These are phyloP conservation scores for Centrapalus pauciflorus DNA, from an alignment of 129 eudicot genomes.

Conservation along the genomic window DNA sequence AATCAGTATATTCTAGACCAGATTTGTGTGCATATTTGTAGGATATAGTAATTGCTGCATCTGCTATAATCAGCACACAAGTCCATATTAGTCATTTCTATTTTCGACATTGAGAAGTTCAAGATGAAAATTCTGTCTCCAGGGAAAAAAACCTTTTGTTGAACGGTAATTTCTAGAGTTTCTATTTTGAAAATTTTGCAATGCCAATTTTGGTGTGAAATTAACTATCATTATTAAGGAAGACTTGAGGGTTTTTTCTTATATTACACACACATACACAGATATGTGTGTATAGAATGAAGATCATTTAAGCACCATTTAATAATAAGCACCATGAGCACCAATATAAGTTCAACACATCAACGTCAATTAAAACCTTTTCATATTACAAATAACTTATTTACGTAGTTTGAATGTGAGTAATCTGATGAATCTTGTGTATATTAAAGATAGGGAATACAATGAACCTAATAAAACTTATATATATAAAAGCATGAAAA, in stretches of 20 bases:
- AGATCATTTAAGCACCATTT: too few species aligned
- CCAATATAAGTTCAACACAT: too few species aligned
- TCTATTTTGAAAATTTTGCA: neutral
- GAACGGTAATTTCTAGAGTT: neutral
- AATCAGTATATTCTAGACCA: neutral
- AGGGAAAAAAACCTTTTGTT: neutral
- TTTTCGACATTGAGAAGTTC: neutral
- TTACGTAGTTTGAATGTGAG: too few species aligned
- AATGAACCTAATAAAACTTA: too few species aligned
- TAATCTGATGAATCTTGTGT: too few species aligned
- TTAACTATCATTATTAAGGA: neutral
- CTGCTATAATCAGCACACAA: neutral
- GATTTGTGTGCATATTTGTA: neutral
- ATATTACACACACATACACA: too few species aligned
- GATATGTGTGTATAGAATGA: too few species aligned
- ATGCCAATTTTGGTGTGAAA: conserved; percentile 3
- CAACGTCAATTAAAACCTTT: too few species aligned
- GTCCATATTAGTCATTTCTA: neutral
- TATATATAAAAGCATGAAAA: too few species aligned
- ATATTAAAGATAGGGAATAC: too few species aligned
- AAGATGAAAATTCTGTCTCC: neutral
- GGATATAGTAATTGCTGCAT: conserved; percentile 1
- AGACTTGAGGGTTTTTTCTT: conserved; percentile 8
- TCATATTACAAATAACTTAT: too few species aligned
- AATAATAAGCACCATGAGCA: too few species aligned